Conservation (phyloP, 345 rosid genomes). For the Citrus maxima region DNA sequence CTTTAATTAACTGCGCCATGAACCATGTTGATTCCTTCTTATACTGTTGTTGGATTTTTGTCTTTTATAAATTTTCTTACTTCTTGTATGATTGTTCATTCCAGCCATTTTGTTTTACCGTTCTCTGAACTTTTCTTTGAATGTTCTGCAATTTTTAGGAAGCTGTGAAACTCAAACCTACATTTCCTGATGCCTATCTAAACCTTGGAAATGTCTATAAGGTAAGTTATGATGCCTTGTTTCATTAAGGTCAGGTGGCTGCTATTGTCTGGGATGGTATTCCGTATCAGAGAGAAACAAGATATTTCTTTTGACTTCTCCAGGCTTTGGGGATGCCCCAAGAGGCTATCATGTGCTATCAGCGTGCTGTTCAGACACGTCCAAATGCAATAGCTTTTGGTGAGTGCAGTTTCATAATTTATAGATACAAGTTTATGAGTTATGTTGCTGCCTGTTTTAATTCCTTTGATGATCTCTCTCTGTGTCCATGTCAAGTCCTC, state of each 20-base stretch:
- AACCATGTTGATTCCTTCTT: background rate
- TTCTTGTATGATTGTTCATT: background rate
- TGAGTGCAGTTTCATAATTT: constrained; percentile 30
- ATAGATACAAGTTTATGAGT: background rate
- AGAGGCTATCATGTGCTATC: constrained; percentile 90
- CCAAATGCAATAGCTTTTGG: constrained; percentile 91
- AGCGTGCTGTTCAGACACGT: constrained; percentile 80
- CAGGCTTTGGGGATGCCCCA: constrained; percentile 95
- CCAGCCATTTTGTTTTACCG: background rate
- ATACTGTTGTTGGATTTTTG: background rate
- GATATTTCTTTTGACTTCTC: constrained; percentile 37
- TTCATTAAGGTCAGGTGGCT: constrained; percentile 29
- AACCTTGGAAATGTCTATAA: constrained; percentile 96
- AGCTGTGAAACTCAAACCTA: constrained; percentile 88
- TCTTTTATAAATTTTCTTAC: background rate
- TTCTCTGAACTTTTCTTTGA: constrained; percentile 1
- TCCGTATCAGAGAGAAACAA: constrained; percentile 34
- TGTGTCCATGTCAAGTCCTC: background rate
- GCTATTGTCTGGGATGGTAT: constrained; percentile 28
- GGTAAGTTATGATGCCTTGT: constrained; percentile 52
- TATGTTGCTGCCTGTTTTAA: background rate
- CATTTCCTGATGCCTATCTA: constrained; percentile 92
- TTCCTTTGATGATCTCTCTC: background rate
- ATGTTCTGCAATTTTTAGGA: constrained; percentile 50
- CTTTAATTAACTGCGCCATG: background rate